Evolutionary conservation across 768 basidiomycete species (phyloP).

Genomic region (Tulasnella sp.): DNA sequence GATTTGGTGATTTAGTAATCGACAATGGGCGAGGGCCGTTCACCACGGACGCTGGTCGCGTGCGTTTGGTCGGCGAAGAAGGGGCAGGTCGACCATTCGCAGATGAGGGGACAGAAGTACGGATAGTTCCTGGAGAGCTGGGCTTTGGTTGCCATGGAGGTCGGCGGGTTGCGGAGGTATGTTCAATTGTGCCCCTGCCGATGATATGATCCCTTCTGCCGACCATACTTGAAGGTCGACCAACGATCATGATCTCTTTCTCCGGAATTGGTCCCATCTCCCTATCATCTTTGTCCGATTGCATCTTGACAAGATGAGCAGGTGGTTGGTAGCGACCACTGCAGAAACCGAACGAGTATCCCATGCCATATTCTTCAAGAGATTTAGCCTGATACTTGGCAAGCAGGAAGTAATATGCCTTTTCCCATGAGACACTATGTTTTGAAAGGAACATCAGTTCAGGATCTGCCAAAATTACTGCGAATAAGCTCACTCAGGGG

Average conservation of each 20-base stretch:
- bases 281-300: background rate
- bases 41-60: background rate
- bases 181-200: too few species aligned
- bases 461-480: background rate
- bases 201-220: too few species aligned
- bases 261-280: background rate
- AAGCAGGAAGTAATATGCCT: constrained; percentile 81
- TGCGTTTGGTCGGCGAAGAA: constrained; percentile 4
- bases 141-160: background rate
- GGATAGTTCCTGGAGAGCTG: background rate
- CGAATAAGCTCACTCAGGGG: constrained; percentile 21
- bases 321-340: constrained; percentile 11
- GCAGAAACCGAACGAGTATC: constrained; percentile 11
- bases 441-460: constrained; percentile 1
- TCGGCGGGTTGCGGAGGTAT: background rate
- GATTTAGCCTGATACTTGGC: constrained; percentile 57
- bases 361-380: constrained; percentile 39
- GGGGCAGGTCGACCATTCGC: background rate
- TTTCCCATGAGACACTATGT: constrained; percentile 52
- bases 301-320: constrained; percentile 2
- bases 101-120: background rate
- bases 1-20: background rate
- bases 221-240: background rate
- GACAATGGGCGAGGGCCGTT: constrained; percentile 3
- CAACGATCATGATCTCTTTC: background rate